phyloP scores from a whole-genome alignment of 306 rosid genomes.

The Prunus davidiana region DNA sequence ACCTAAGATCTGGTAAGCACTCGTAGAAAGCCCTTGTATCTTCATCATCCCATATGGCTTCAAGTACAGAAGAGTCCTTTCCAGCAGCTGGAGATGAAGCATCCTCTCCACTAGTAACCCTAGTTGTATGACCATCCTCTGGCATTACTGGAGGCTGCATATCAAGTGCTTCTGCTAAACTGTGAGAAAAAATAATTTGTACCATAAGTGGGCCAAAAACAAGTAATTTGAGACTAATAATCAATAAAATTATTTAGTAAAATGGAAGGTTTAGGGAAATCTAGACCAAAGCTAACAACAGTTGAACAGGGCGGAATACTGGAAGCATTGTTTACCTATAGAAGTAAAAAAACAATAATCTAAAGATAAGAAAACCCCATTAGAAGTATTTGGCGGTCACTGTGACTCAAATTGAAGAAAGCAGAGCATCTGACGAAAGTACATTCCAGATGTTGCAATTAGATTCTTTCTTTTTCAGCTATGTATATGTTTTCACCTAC shows the following conservation, averaged over 20 bases:
- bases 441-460: neutral
- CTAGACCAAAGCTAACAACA: too few species aligned
- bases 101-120: slow-evolving; percentile 91
- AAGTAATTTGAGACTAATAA: neutral
- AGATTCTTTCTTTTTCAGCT: neutral
- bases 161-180: slow-evolving; percentile 97
- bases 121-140: slow-evolving; percentile 96
- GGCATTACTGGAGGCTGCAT: slow-evolving; percentile 99
- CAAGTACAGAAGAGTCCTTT: slow-evolving; percentile 80
- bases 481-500: neutral
- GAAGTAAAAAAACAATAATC: too few species aligned
- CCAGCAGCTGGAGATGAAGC: slow-evolving; percentile 73
- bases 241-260: neutral
- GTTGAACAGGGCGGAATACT: too few species aligned
- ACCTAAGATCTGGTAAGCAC: slow-evolving; percentile 98
- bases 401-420: neutral
- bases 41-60: slow-evolving; percentile 97
- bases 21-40: slow-evolving; percentile 93
- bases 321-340: too few species aligned
- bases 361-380: too few species aligned
- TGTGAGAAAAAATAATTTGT: slow-evolving; percentile 34
- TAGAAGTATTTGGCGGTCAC: too few species aligned
- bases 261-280: neutral
- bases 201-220: slow-evolving; percentile 6
- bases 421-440: neutral